Evolutionary conservation across 108 stramenopile genomes (phyloP), one percentile per base, ranked within the genome.

Genomic region (Skeletonema tropicum): DNA sequence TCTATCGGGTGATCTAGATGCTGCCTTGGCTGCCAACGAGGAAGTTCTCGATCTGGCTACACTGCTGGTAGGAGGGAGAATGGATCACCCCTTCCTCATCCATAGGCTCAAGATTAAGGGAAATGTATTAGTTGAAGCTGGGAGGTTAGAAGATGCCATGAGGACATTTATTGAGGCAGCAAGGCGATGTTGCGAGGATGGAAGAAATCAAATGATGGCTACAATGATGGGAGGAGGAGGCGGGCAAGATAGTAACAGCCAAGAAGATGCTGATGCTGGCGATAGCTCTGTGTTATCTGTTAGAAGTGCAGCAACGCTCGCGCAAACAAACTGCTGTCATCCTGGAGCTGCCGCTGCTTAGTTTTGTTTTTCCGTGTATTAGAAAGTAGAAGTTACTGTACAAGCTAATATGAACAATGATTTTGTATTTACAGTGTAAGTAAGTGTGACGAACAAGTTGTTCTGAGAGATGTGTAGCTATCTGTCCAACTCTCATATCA

Each of bases 51-150:
- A 71, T 33, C 57, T 76, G 14, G 69, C 67, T 23, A 59, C 64
- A 41, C 52, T 58, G 15, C 70, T 70, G 19, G 60, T 76, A 7
- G 57, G 57, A 15, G 75, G 70, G 13, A 71, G 68, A 60, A 59
- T 68, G 70, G 83, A 76, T n/a, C 83, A 84, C 42, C 79, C 83
- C n/a, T 84, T 84, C 45, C 64, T 84, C 32, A 77, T 75, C 13
- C 68, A 80, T 49, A 49, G 83, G 23, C 33, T 84, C 15, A 76
- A 76, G 49, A 66, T 81, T 7, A 60, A 76, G 45, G 83, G 83
- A 25, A 81, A 84, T 41, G 68, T 84, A 33, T 42, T 80, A 0
- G 63, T 84, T 13, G 83, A 84, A 68, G 79, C 70, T 12, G 79
- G 83, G 26, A 52, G 73, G 45, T n/a, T 80, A 30, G 75, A 75